Evolutionary conservation across 495 filamentous ascomycete genomes (phyloP), one percentile per base, ranked within the genome.

Genomic region (Acidiella bohemica): DNA sequence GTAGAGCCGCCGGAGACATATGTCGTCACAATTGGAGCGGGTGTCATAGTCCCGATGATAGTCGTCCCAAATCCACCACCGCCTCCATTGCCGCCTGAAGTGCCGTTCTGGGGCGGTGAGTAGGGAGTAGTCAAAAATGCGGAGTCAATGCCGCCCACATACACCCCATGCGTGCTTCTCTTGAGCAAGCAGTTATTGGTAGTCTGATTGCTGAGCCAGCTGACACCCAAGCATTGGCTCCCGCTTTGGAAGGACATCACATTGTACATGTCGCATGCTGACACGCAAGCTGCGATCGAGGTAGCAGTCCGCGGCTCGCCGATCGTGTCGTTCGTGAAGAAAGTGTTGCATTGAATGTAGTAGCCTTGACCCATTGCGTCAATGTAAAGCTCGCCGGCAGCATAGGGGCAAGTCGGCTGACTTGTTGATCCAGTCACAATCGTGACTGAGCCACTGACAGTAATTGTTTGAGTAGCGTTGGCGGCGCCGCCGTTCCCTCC

Each of bases 241-340:
- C 40, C 39, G n/a, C 14, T 26, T 23, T 36, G 33, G 41, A 41
- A 48, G 6, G 34, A 26, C 39, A 48, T 32, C 18, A 27, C 19
- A 32, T 49, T 52, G 36, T 48, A 48, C 49, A 48, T 44, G 26
- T 52, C 49, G 41, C 49, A 52, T 7, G 49, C 39, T 6, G 41
- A 17, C 18, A 52, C 39, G 31, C 49, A 52, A 7, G 5, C 13
- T 8, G 34, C 29, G 10, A 52, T 26, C 6, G 40, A 41, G 21
- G 10, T 24, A 17, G 41, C 35, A 7, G 18, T 24, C n/a, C n/a
- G n/a, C 17, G 44, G 44, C 21, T 30, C 27, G 26, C 32, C 32
- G n/a, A 52, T 8, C 1, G 40, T 43, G n/a, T 5, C 32, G 23
- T 39, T 22, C 13, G 43, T 35, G 36, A 41, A 52, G 32, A 33